Base-by-base conservation (phyloP, 208 protist genomes). In the Kentomonas sorsogonicus region DNA sequence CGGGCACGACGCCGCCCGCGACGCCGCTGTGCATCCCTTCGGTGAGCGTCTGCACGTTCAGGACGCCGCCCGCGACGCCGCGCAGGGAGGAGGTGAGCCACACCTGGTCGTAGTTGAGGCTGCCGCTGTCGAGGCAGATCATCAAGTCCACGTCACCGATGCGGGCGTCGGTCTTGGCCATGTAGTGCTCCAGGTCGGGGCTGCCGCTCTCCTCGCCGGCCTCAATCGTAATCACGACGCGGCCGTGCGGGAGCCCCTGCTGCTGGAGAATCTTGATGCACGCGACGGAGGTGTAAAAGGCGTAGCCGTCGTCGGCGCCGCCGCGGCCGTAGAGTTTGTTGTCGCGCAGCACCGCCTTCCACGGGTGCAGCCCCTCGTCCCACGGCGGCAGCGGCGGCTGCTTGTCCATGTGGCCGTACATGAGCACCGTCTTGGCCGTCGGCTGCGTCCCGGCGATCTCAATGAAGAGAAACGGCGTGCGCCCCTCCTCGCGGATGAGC, bases 321-420 rank as follows among this genome's bases (percentile, higher is more conserved):
- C 91, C 94, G 41, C 94, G 79, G 22, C 92, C 92, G 68, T 97
- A 97, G 4, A 98, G 63, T 65, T 96, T 96, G 15, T 70, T 81
- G 30, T 92, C 83, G 29, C 76, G 72, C 20, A 95, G 54, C 15
- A 94, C 88, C 0, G 91, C 80, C 56, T 77, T 91, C 66, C 91
- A 83, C 0, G 91, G 88, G 57, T 83, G 80, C 7, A 96, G 76
- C 11, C 91, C 96, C 34, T 93, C 91, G 13, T 33, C 66, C 97
- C 97, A 98, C 33, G 75, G 75, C 20, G 66, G 79, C 33, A 98
- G 63, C 22, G 95, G 96, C 25, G 97, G 97, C 84, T 98, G 95
- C 75, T 98, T 98, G 65, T 98, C 97, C 81, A 98, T 90, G 66
- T 98, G 96, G 31, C 96, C 96, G 73, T 98, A 98, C 66, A 98